Conservation (phyloP, 2,329 filamentous ascomycete species). For the Ceratocystis colombiana region DNA sequence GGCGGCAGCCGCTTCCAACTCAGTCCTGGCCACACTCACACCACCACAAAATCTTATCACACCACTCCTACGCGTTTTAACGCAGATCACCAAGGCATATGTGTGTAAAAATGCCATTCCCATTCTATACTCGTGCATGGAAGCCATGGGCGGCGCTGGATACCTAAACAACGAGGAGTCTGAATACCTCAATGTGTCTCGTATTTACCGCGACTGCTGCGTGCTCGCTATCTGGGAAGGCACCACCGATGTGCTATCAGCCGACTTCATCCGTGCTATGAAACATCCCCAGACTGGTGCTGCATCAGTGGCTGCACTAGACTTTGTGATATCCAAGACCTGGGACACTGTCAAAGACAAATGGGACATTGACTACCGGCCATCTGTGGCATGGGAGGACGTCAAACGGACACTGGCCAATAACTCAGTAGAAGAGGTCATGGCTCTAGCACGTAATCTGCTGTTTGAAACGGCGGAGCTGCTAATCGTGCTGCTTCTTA, state of each 20-base stretch:
- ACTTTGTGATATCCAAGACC: conserved; percentile 33
- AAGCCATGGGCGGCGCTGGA: conserved; percentile 55
- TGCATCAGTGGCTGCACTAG: conserved; percentile 37
- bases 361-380: conserved; percentile 30
- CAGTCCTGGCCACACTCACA: conserved; percentile 29
- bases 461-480: conserved; percentile 39
- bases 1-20: conserved; percentile 11
- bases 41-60: conserved; percentile 32
- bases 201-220: conserved; percentile 53
- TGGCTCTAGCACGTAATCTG: conserved; percentile 39
- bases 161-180: conserved; percentile 52
- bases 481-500: conserved; percentile 37
- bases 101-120: conserved; percentile 43
- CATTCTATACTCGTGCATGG: conserved; percentile 49
- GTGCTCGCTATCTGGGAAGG: conserved; percentile 63
- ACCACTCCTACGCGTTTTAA: conserved; percentile 47
- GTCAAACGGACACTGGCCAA: conserved; percentile 34
- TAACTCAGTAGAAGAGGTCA: conserved; percentile 34
- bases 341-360: conserved; percentile 15
- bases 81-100: conserved; percentile 51
- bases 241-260: conserved; percentile 59
- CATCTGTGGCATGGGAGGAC: conserved; percentile 35
- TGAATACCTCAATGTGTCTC: conserved; percentile 55
- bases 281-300: conserved; percentile 37
- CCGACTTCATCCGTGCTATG: conserved; percentile 40